A percentile compares a stretch with the other conserved stretches of the same genome.
These are phyloP conservation scores for Naganishia cerealis DNA, from an alignment of 1,284 basidiomycete genomes.

Conservation along the genomic window DNA sequence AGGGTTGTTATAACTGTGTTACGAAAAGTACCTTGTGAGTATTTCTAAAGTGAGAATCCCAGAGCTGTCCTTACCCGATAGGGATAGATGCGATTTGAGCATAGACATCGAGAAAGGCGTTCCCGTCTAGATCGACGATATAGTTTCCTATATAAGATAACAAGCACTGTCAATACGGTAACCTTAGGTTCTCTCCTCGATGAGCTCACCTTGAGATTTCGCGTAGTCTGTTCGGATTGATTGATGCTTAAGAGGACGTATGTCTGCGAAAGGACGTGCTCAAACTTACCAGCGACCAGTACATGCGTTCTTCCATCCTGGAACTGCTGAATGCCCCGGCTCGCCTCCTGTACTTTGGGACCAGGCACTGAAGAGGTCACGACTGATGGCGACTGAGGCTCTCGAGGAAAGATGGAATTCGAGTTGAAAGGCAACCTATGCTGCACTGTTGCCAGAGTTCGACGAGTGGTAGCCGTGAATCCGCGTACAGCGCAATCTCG, in stretches of 20 bases:
- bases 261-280: background rate
- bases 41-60: background rate
- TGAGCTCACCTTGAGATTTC: background rate
- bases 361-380: background rate
- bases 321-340: background rate
- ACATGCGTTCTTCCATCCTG: constrained; percentile 2
- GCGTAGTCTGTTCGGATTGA: background rate
- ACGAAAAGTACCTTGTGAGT: background rate
- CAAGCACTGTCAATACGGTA: background rate
- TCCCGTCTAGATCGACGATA: constrained; percentile 60
- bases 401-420: background rate
- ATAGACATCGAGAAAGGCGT: constrained; percentile 59
- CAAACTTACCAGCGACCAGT: background rate
- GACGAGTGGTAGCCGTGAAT: background rate
- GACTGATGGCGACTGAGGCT: background rate
- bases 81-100: constrained; percentile 58
- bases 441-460: background rate
- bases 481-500: background rate
- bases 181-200: background rate
- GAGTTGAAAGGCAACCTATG: background rate
- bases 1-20: background rate
- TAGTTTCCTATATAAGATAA: constrained; percentile 51
- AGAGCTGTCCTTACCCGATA: constrained; percentile 38
- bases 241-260: background rate
- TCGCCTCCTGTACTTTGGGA: background rate